Percentiles rank a stretch among this genome's conserved stretches.
Evolutionary conservation across 257 asterid genomes (phyloP).

Genomic region (Solanum raphanifolium): DNA sequence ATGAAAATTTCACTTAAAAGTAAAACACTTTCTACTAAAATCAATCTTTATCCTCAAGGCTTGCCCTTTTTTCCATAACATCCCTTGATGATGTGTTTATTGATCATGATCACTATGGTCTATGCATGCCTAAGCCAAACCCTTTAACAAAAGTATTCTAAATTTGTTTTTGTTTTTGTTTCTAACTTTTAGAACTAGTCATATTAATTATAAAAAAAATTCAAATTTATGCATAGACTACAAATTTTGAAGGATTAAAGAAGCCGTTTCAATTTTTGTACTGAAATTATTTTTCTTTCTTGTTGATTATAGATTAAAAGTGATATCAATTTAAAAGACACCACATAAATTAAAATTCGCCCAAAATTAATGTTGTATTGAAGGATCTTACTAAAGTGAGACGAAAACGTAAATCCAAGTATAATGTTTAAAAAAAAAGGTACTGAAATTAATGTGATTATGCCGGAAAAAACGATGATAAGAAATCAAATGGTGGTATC

Average conservation of each 20-base stretch:
- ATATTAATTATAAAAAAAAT: neutral
- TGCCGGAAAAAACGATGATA: neutral
- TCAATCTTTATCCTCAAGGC: neutral
- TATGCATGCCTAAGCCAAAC: neutral
- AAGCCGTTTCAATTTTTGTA: neutral
- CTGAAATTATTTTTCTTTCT: neutral
- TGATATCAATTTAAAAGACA: too few relatives aligned
- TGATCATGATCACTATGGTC: neutral
- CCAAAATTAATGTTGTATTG: neutral
- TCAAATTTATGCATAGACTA: neutral
- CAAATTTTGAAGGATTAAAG: neutral
- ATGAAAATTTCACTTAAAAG: neutral
- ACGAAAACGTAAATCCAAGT: neutral
- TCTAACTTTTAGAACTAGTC: neutral
- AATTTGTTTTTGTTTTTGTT: neutral
- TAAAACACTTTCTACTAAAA: neutral
- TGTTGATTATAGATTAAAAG: too few relatives aligned
- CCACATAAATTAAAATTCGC: neutral
- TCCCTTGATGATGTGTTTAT: neutral
- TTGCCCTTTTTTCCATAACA: neutral
- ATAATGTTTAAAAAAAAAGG: neutral
- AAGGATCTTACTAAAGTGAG: neutral
- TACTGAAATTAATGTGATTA: neutral
- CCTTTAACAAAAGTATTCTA: neutral
- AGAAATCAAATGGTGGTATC: neutral